Conservation (phyloP, 2,329 filamentous ascomycete species). For the Sphaerostilbella broomeana region DNA sequence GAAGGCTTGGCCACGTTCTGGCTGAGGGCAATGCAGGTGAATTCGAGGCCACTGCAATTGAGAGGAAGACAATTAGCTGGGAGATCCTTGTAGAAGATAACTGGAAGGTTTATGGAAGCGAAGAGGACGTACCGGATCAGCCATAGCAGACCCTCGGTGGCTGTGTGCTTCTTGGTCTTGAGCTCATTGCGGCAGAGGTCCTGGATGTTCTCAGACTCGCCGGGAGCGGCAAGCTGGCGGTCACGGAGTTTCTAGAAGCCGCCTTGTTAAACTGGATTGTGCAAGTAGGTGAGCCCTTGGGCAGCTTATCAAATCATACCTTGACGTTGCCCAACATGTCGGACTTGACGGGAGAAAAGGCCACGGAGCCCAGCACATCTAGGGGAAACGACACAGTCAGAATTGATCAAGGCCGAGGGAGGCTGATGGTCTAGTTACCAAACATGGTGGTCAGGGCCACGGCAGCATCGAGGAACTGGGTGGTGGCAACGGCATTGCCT, state of each 20-base stretch:
- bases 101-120: neutral
- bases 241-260: conserved; percentile 84
- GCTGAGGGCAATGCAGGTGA: conserved; percentile 78
- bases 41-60: conserved; percentile 85
- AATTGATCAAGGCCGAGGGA: no score
- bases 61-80: conserved; percentile 5
- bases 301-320: conserved; percentile 52
- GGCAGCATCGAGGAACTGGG: conserved; percentile 83
- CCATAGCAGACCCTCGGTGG: conserved; percentile 88
- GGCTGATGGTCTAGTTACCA: conserved; percentile 41
- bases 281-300: neutral
- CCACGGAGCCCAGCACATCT: conserved; percentile 62
- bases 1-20: conserved; percentile 62
- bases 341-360: conserved; percentile 84
- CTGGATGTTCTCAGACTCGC: conserved; percentile 78
- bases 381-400: neutral
- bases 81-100: neutral
- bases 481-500: conserved; percentile 72
- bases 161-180: conserved; percentile 80
- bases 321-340: conserved; percentile 91
- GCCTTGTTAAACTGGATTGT: no score
- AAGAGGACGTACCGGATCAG: conserved; percentile 62
- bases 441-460: conserved; percentile 85
- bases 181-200: conserved; percentile 80
- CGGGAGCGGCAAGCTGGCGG: conserved; percentile 69